phyloP scores from a whole-genome alignment of 1,284 basidiomycete species.

The Neonothopanus nambi region DNA sequence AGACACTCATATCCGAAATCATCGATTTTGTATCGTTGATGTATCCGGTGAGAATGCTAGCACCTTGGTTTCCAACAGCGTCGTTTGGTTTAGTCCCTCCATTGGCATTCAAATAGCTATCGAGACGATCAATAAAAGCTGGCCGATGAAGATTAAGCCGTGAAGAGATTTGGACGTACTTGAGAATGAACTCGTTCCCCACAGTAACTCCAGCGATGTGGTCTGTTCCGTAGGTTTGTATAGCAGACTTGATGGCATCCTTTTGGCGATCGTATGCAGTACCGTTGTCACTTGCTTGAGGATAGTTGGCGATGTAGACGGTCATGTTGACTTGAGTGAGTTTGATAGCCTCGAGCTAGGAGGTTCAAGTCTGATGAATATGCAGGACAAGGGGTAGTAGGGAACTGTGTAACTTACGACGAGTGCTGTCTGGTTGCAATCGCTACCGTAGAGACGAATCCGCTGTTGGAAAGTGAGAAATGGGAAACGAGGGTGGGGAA shows the following conservation, averaged over 20 bases:
- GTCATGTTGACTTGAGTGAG: slow-evolving; percentile 70
- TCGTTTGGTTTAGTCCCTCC: slow-evolving; percentile 38
- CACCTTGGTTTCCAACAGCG: slow-evolving; percentile 38
- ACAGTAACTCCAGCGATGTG: slow-evolving; percentile 70
- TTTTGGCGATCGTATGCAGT: slow-evolving; percentile 23
- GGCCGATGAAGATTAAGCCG: background rate
- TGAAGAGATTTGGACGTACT: slow-evolving; percentile 36
- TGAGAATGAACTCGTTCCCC: slow-evolving; percentile 67
- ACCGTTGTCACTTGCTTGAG: slow-evolving; percentile 48
- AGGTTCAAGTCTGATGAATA: background rate
- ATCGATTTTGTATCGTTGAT: slow-evolving; percentile 57
- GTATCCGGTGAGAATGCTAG: slow-evolving; percentile 35
- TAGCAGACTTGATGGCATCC: slow-evolving; percentile 20
- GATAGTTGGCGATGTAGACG: slow-evolving; percentile 74
- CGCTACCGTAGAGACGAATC: slow-evolving; percentile 58
- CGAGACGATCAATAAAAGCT: background rate
- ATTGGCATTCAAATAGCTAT: slow-evolving; percentile 43
- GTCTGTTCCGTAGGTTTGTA: slow-evolving; percentile 34
- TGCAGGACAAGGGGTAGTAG: background rate
- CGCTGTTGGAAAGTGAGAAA: slow-evolving; percentile 24
- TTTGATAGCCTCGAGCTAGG: slow-evolving; percentile 52
- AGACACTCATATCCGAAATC: slow-evolving; percentile 34
- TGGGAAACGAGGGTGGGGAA: slow-evolving; percentile 7
- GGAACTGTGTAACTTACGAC: slow-evolving; percentile 34
- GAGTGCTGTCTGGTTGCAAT: slow-evolving; percentile 58